A percentile compares a stretch with the other conserved stretches of the same genome.
Conservation (phyloP, 768 basidiomycete genomes). For the Grammothele lineata region DNA sequence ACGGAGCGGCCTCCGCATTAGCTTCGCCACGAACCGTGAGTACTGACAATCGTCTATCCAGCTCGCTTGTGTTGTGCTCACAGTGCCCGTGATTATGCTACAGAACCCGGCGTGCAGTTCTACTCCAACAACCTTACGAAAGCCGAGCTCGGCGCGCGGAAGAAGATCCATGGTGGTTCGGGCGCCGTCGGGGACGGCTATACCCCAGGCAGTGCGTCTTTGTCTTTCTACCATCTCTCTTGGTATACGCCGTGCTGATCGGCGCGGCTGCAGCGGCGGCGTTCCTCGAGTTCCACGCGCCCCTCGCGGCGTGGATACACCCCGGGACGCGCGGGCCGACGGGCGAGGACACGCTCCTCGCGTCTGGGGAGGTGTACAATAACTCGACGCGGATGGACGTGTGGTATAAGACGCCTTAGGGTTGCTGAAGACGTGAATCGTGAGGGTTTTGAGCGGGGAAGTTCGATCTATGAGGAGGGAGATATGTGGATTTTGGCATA, state of each 20-base stretch:
- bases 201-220: slow-evolving; percentile 46
- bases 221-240: too few relatives aligned
- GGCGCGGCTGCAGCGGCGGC: slow-evolving; percentile 19
- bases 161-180: slow-evolving; percentile 75
- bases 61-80: background rate
- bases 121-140: slow-evolving; percentile 59
- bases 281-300: slow-evolving; percentile 38
- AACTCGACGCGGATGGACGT: slow-evolving; percentile 64
- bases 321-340: slow-evolving; percentile 38
- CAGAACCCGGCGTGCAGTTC: slow-evolving; percentile 74
- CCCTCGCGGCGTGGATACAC: slow-evolving; percentile 63
- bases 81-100: background rate
- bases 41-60: too few relatives aligned
- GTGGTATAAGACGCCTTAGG: slow-evolving; percentile 17
- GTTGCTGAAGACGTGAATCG: background rate
- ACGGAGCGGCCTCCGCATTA: slow-evolving; percentile 54
- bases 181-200: slow-evolving; percentile 54
- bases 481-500: too few relatives aligned
- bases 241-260: background rate
- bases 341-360: slow-evolving; percentile 58
- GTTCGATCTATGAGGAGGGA: too few relatives aligned
- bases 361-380: slow-evolving; percentile 69
- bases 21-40: slow-evolving; percentile 71
- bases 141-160: slow-evolving; percentile 48
- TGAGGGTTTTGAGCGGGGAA: background rate